Conservation (phyloP, 805 yeast genomes). For the Yarrowia yakushimensis region DNA sequence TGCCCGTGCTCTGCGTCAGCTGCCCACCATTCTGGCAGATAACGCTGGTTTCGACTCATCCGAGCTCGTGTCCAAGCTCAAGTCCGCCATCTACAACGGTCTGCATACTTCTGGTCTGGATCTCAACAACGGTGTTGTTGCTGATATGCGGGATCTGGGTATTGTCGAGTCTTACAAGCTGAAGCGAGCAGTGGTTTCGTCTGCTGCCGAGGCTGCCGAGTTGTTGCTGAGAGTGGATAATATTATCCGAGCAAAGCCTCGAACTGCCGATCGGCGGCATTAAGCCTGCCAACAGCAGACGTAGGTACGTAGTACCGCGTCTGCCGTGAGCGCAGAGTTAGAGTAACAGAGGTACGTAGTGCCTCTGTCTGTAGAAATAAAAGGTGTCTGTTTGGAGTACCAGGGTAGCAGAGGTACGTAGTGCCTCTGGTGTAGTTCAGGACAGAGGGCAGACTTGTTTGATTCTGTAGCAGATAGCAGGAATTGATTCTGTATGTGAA, state of each 20-base stretch:
- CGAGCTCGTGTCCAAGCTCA: slow-evolving; percentile 83
- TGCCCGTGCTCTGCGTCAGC: slow-evolving; percentile 88
- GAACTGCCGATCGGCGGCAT: slow-evolving; percentile 77
- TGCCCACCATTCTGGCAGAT: slow-evolving; percentile 93
- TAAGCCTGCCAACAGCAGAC: not conserved
- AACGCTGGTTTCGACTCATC: slow-evolving; percentile 96
- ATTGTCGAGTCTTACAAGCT: slow-evolving; percentile 89
- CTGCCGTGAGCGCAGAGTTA: too few relatives aligned
- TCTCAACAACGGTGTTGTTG: slow-evolving; percentile 75
- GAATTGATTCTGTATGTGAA: too few relatives aligned
- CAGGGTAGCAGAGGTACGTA: too few relatives aligned
- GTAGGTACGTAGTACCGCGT: too few relatives aligned
- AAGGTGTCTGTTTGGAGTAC: too few relatives aligned
- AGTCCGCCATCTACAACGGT: slow-evolving; percentile 90
- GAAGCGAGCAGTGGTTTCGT: slow-evolving; percentile 87
- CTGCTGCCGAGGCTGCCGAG: slow-evolving; percentile 98
- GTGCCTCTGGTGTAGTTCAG: too few relatives aligned
- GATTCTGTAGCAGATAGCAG: too few relatives aligned
- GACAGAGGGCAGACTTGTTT: too few relatives aligned
- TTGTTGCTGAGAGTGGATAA: slow-evolving; percentile 93
- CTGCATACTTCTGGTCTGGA: slow-evolving; percentile 89
- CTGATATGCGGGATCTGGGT: slow-evolving; percentile 92
- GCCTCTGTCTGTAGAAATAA: too few relatives aligned
- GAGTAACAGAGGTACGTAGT: not conserved
- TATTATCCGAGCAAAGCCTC: slow-evolving; percentile 93